Base-by-base conservation (phyloP, 2,329 filamentous ascomycete species). In the Pyrenochaeta sp. region DNA sequence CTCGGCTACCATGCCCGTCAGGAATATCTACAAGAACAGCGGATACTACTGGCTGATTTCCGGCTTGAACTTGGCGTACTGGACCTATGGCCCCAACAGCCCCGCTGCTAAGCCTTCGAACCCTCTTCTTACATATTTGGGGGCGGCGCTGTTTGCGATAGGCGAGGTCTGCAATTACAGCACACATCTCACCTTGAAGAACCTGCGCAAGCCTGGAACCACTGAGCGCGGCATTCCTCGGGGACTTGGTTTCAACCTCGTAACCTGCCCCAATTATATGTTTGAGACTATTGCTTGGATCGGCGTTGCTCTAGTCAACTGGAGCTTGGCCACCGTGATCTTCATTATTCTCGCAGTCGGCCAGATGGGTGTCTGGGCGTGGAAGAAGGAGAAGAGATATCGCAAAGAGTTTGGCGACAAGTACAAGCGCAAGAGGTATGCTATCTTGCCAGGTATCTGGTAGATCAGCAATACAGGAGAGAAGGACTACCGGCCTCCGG, bases 191-290 rank as follows among this genome's bases (percentile, higher is more conserved):
- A 90, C 92, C 52, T 85, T 99, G 25, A 88, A 90, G 28, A 85
- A 86, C 60, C 85, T 99, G 62, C 89, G 95, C 50, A 89, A 88
- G 55, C 84, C 87, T 0, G 93, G 93, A 54, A 91, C 90, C 65
- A 77, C 91, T 1, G 92, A 96, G 76, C 87, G 94, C 58, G 93
- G 92, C 68, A 96, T 99, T 63, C 95, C 95, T 1, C 83, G 83
- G 56, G 95, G 95, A 27, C 87, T 94, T 57, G 92, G 93, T 30
- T 98, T 97, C 79, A 84, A 82, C 64, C 80, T 91, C 36, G 94
- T 99, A 51, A 99, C 95, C 12, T 96, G 93, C 81, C 95, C 95
- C 42, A 99, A 99, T 82, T 99, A 99, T 83, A 87, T 96, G 82
- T 98, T 96, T 69, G 95, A 99, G 76, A 84, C 91, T 6, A 77